A percentile compares a stretch with the other conserved stretches of the same genome.
Evolutionary conservation across 2,329 filamentous ascomycete genomes (phyloP).

Genomic region (Pseudocercospora fuligena): DNA sequence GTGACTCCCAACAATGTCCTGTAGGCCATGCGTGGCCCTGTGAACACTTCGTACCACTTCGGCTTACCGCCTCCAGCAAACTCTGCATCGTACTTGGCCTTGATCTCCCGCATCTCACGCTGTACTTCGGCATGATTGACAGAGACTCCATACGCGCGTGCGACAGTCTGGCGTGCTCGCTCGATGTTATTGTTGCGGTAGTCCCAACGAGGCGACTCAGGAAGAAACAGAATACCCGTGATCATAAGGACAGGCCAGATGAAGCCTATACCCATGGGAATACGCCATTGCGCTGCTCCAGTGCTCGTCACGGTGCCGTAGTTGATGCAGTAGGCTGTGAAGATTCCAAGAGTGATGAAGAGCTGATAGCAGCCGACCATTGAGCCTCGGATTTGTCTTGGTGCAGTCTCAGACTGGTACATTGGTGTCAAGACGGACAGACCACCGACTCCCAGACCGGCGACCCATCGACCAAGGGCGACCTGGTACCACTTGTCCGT

Average conservation of each 20-base stretch:
- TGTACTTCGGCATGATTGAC: conserved; percentile 60
- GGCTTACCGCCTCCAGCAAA: conserved; percentile 51
- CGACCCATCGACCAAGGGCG: conserved; percentile 67
- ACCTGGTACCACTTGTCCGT: conserved; percentile 65
- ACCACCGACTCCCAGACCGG: conserved; percentile 68
- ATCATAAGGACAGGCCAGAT: conserved; percentile 61
- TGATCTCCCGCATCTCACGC: conserved; percentile 61
- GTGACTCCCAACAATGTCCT: conserved; percentile 66
- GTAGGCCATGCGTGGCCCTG: conserved; percentile 69
- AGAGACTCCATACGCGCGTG: conserved; percentile 60
- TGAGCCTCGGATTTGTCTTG: conserved; percentile 66
- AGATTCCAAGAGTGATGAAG: conserved; percentile 72
- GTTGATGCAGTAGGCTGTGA: conserved; percentile 56
- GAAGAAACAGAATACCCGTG: conserved; percentile 59
- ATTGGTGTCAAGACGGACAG: conserved; percentile 69
- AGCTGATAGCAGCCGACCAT: conserved; percentile 70
- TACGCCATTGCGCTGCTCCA: conserved; percentile 63
- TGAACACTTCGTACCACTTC: conserved; percentile 70
- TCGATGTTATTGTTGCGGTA: conserved; percentile 62
- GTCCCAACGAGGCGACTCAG: conserved; percentile 63
- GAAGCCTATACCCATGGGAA: conserved; percentile 65
- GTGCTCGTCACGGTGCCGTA: conserved; percentile 60
- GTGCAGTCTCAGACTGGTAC: conserved; percentile 71
- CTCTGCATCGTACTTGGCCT: conserved; percentile 61
- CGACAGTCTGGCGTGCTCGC: conserved; percentile 56